phyloP scores from a whole-genome alignment of 2,329 filamentous ascomycete genomes.

The Trichoderma brevicompactum region DNA sequence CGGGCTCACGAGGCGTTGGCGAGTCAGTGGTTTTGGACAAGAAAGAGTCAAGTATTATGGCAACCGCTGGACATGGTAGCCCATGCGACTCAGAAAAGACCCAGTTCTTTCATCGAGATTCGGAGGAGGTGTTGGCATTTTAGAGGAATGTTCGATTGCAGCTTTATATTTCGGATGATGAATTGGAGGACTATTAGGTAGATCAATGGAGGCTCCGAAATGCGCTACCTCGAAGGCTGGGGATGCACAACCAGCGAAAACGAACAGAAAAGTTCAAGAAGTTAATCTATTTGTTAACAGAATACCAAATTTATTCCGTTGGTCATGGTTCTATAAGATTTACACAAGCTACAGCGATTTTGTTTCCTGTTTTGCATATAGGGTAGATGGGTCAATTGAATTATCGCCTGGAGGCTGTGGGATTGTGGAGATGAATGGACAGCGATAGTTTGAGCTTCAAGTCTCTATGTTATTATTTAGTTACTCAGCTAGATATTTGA shows the following conservation, averaged over 20 bases:
- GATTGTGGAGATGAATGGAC: background rate
- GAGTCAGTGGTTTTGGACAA: background rate
- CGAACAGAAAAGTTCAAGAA: background rate
- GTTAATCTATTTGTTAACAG: too few relatives aligned
- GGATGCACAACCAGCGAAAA: too few relatives aligned
- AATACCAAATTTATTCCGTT: too few relatives aligned
- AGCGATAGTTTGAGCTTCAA: background rate
- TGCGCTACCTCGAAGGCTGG: too few relatives aligned
- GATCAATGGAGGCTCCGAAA: background rate
- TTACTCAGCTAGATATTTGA: background rate
- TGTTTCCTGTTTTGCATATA: background rate
- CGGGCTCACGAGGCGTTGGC: background rate
- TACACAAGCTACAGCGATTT: background rate
- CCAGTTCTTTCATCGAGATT: slow-evolving; percentile 28
- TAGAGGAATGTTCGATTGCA: slow-evolving; percentile 40
- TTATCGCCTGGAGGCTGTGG: background rate
- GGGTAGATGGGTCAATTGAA: background rate
- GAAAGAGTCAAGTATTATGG: background rate
- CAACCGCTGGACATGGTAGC: background rate
- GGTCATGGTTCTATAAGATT: background rate
- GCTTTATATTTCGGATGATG: slow-evolving; percentile 41
- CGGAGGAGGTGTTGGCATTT: slow-evolving; percentile 39
- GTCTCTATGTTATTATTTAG: slow-evolving; percentile 11
- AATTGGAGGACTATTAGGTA: slow-evolving; percentile 34
- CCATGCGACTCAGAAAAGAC: background rate